Evolutionary conservation across 2,329 filamentous ascomycete genomes (phyloP).

Genomic region (Sporothrix brunneoviolacea): DNA sequence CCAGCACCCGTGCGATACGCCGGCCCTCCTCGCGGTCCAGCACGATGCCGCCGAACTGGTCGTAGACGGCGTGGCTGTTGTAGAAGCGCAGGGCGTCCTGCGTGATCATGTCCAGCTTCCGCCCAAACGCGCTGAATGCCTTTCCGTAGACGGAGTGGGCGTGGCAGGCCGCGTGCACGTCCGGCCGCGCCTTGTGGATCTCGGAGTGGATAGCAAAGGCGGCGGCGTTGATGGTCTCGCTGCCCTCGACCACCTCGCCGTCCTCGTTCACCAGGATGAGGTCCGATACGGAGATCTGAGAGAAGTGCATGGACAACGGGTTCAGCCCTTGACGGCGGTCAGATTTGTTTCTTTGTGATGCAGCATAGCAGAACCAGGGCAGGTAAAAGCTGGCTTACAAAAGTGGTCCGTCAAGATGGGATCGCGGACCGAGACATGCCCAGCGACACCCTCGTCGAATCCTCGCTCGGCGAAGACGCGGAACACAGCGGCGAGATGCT

Average conservation of each 20-base stretch:
- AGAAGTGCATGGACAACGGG: conserved; percentile 60
- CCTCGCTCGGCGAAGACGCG: conserved; percentile 53
- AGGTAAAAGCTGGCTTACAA: no score
- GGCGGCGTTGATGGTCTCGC: conserved; percentile 55
- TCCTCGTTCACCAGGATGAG: conserved; percentile 58
- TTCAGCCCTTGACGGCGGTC: conserved; percentile 32
- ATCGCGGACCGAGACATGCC: conserved; percentile 48
- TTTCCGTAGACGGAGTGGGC: conserved; percentile 59
- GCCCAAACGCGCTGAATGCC: conserved; percentile 59
- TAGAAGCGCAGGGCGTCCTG: conserved; percentile 61
- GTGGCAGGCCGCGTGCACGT: conserved; percentile 63
- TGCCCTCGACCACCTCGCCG: conserved; percentile 59
- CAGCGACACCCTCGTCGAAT: conserved; percentile 54
- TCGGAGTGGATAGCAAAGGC: conserved; percentile 65
- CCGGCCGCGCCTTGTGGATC: conserved; percentile 56
- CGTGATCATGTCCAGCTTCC: conserved; percentile 60
- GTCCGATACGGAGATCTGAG: conserved; percentile 57
- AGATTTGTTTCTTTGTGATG: no score
- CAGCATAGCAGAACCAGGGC: no score
- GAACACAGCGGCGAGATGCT: conserved; percentile 52
- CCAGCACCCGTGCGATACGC: conserved; percentile 56
- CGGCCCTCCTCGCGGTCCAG: conserved; percentile 57
- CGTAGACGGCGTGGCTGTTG: conserved; percentile 58
- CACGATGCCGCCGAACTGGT: conserved; percentile 44
- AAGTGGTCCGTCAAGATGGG: conserved; percentile 20